Base-by-base conservation (phyloP, 352 stramenopile genomes). In the Globisporangium uncinulatum region DNA sequence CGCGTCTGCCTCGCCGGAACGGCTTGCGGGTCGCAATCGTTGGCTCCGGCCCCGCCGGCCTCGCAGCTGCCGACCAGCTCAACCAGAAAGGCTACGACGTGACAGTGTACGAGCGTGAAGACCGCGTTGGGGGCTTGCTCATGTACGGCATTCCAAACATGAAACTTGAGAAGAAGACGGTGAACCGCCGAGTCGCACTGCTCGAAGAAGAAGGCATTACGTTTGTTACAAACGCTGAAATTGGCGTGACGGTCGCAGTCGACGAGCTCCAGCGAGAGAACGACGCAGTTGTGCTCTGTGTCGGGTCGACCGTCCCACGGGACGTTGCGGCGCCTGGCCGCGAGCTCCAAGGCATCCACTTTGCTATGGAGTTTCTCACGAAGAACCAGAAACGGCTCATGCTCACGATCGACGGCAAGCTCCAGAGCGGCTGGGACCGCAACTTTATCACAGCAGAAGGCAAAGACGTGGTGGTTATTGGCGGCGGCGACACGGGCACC, bases 121-220 rank as follows among this genome's bases (percentile, higher is more conserved):
- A 99, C 83, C 85, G 90, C 48, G 72, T 99, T 32, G 96, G 96
- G 31, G 96, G 96, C 6, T 71, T 99, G 43, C 77, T 99, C 51
- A 98, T 98, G 91, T 99, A 99, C 67, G 96, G 96, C 45, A 99
- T 99, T 67, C 96, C 96, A 20, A 99, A 99, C 78, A 98, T 98
- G 94, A 99, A 99, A 77, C 75, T 99, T 6, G 95, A 98, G 58
- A 99, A 99, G 80, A 93, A 97, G 63, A 98, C 86, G 17, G 95
- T 99, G 9, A 85, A 97, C 62, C 89, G 95, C 44, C 87, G 96
- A 51, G 87, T 99, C 8, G 85, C 98, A 67, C 69, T 99, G 32
- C 79, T 99, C 17, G 77, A 71, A 6, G 86, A 98, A 52, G 96
- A 99, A 71, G 96, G 96, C 53, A 98, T 99, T 67, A 87, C 97